These are phyloP conservation scores for Psilocybe cubensis DNA, from an alignment of 768 basidiomycete species.

Conservation along the genomic window DNA sequence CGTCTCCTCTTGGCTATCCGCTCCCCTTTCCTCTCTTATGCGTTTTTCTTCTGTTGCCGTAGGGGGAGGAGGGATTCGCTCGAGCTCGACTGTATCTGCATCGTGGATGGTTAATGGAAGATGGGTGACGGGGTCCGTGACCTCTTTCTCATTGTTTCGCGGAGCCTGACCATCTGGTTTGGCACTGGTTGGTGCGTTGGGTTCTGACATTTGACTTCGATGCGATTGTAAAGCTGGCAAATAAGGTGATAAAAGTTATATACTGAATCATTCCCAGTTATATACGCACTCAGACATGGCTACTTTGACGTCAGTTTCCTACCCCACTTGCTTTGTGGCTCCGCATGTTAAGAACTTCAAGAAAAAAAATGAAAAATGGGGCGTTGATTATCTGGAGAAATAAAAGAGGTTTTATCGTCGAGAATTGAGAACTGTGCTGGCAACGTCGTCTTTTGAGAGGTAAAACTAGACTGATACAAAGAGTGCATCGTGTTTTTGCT, in stretches of 20 bases:
- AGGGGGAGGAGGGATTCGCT: constrained; percentile 34
- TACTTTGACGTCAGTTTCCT: constrained; percentile 21
- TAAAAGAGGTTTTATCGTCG: too few species aligned
- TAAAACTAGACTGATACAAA: too few species aligned
- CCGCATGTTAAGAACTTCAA: neutral
- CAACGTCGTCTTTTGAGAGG: too few species aligned
- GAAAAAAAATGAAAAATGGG: too few species aligned
- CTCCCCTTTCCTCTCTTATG: constrained; percentile 15
- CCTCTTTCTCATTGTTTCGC: constrained; percentile 20
- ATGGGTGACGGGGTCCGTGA: constrained; percentile 47
- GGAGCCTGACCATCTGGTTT: neutral
- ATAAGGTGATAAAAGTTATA: neutral
- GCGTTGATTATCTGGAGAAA: too few species aligned
- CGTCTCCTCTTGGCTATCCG: constrained; percentile 18
- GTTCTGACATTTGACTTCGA: constrained; percentile 14
- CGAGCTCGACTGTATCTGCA: constrained; percentile 35
- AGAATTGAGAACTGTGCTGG: too few species aligned
- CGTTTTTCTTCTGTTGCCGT: constrained; percentile 21
- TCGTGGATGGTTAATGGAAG: constrained; percentile 39
- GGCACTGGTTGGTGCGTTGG: constrained; percentile 2
- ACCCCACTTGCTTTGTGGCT: constrained; percentile 11
- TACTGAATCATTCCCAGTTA: neutral
- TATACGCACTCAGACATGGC: constrained; percentile 6
- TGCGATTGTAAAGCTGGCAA: neutral
- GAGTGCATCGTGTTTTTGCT: too few species aligned